Evolutionary conservation across 208 protist genomes (phyloP), one percentile per base, ranked within the genome.

Genomic region (Acanthamoeba healyi): DNA sequence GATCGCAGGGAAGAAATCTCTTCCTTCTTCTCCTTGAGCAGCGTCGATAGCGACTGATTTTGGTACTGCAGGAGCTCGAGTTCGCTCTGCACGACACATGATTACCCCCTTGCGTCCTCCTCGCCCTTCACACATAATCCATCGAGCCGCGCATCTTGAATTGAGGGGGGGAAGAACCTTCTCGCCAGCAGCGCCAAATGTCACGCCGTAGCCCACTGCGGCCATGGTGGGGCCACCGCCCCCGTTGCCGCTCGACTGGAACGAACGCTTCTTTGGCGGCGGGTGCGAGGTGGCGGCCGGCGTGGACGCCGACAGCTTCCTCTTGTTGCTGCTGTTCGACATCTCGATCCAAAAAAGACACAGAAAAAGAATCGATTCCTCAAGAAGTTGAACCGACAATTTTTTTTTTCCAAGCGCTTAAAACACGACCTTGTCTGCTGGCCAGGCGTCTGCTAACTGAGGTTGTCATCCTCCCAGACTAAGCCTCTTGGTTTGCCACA

Each of bases 111-210:
- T n/a, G n/a, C n/a, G n/a, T n/a, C n/a, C n/a, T 74, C 34, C 17
- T 74, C 12, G 10, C 65, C 17, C 65, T 74, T 74, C 32, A 6
- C 7, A 40, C n/a, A 40, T 74, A 40, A 38, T 74, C 6, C n/a
- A n/a, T n/a, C n/a, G n/a, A n/a, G n/a, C n/a, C n/a, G n/a, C n/a
- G n/a, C n/a, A 19, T 40, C 12, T 32, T 15, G 34, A 40, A 74
- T 74, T 32, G 65, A 54, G n/a, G 15, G 15, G 6, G 26, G 29
- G 6, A 26, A 40, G 9, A 26, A 84, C 74, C 74, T 84, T 84
- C n/a, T 84, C 74, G n/a, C 74, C 74, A 84, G 24, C 74, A 84
- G n/a, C n/a, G n/a, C 74, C 74, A 84, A 84, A 84, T 19, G 74
- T 84, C 15, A 84, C 74, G 40, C 74, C 74, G 29, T 84, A 84